Conservation (phyloP, 73 alveolate genomes). For the Effrenium voratum region DNA sequence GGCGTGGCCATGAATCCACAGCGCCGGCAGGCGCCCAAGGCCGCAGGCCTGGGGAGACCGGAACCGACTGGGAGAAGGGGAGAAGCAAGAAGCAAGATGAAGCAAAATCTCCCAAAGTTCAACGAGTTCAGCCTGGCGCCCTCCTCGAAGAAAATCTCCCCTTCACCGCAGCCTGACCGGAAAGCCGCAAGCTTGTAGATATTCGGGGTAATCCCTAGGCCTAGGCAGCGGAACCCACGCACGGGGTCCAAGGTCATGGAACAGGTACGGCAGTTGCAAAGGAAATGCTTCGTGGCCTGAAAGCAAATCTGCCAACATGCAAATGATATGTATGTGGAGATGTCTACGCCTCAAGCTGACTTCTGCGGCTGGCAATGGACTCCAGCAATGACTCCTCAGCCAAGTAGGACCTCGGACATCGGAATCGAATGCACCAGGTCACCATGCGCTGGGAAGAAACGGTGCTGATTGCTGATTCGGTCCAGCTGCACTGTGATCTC, state of each 20-base stretch:
- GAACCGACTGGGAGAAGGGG: background rate
- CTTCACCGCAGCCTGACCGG: conserved; percentile 36
- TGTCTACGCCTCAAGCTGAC: conserved; percentile 49
- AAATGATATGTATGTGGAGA: background rate
- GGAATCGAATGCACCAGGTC: too few relatives aligned
- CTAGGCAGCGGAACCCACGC: conserved; percentile 79
- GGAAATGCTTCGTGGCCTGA: conserved; percentile 84
- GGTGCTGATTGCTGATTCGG: too few relatives aligned
- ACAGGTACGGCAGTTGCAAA: conserved; percentile 75
- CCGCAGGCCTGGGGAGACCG: conserved; percentile 4
- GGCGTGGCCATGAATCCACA: conserved; percentile 59
- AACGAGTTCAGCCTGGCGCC: background rate
- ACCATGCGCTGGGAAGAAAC: too few relatives aligned
- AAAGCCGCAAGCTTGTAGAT: background rate
- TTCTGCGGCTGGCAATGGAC: conserved; percentile 63
- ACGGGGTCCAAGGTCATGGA: conserved; percentile 27
- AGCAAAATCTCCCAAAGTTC: background rate
- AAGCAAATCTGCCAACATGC: background rate
- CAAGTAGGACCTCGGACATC: conserved; percentile 50
- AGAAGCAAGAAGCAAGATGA: background rate
- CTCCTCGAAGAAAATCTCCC: conserved; percentile 48
- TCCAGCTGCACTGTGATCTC: conserved; percentile 90
- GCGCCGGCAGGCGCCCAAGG: conserved; percentile 34
- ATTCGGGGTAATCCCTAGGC: background rate
- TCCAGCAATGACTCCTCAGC: conserved; percentile 69